Percentiles rank a stretch among this genome's conserved stretches.
phyloP scores from a whole-genome alignment of 1,139 yeast genomes.

The Zygosaccharomyces sapae region DNA sequence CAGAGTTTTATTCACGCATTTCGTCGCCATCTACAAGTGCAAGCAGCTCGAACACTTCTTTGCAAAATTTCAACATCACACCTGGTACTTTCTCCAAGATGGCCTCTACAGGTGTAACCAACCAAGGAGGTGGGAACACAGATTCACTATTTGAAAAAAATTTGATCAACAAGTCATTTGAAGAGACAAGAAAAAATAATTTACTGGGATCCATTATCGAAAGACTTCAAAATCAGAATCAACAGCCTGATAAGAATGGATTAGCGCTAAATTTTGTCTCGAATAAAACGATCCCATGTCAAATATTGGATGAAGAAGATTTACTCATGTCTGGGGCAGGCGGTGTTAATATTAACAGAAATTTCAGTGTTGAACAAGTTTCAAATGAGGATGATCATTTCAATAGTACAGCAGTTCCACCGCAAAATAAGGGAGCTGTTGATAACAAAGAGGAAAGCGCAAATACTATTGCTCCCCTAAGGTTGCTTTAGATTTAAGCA shows the following conservation, averaged over 20 bases:
- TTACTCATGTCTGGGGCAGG: conserved; percentile 28
- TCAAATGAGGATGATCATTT: conserved; percentile 19
- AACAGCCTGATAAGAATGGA: conserved; percentile 18
- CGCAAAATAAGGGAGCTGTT: conserved; percentile 1
- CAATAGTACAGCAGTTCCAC: conserved; percentile 13
- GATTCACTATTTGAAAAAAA: conserved; percentile 26
- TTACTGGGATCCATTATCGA: conserved; percentile 22
- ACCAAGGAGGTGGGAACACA: conserved; percentile 1
- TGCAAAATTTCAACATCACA: conserved; percentile 23
- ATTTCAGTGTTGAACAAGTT: conserved; percentile 13
- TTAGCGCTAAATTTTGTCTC: conserved; percentile 26
- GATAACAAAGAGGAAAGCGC: conserved; percentile 7
- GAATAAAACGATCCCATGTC: conserved; percentile 18
- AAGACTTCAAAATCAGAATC: conserved; percentile 7
- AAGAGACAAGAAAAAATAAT: conserved; percentile 26
- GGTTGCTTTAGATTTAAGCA: conserved; percentile 2
- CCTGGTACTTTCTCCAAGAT: conserved; percentile 23
- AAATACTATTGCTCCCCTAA: conserved; percentile 1
- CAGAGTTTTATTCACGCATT: conserved; percentile 35
- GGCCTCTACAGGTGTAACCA: conserved; percentile 6
- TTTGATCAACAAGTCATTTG: conserved; percentile 32
- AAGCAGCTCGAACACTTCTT: conserved; percentile 32
- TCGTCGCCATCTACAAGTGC: conserved; percentile 35
- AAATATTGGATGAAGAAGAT: conserved; percentile 30
- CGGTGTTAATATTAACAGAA: conserved; percentile 9